Base-by-base conservation (phyloP, 768 basidiomycete species). In the Flagelloscypha sp. region DNA sequence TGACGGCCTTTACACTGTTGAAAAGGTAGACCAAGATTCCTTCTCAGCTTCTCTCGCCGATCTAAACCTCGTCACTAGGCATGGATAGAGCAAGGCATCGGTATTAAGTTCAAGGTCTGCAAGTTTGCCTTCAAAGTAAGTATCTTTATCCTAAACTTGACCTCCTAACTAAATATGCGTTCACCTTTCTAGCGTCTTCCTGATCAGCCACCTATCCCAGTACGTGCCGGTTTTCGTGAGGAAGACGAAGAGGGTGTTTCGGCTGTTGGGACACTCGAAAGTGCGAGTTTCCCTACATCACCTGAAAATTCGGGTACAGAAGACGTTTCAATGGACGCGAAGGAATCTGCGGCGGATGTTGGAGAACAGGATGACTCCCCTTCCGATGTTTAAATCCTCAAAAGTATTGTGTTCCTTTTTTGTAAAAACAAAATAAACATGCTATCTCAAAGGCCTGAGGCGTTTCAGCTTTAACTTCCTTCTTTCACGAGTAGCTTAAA, bases 1-100 rank as follows among this genome's bases (percentile, higher is more conserved):
- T 49, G 90, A 94, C 47, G 92, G 92, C 1, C 64, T 95, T 8
- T 95, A 94, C 51, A 60, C 49, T 2, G 82, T 89, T 11, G 82
- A 82, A 56, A 77, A 78, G 64, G 84, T 74, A 41, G n/a, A n/a
- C n/a, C n/a, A 32, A 60, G 27, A 19, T 20, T 12, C 10, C 1
- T 3, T 24, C 9, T 43, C 16, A 7, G n/a, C 11, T 20, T 7
- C 3, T 11, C 24, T 19, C 13, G 27, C 33, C 21, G 12, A 7
- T 3, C 6, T 33, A 35, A 29, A 47, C 33, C 19, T 37, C 17
- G 2, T 23, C 21, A 12, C 6, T 44, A 85, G 77, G 79, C 76
- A 4, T 88, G 84, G 84, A 69, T 70, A 55, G 85, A 81, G 43
- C 63, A 61, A 41, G 89, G 90, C 0, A 50, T 81, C 27, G 81